Conservation (phyloP, 2,329 filamentous ascomycete genomes). For the Orbilia oligospora region DNA sequence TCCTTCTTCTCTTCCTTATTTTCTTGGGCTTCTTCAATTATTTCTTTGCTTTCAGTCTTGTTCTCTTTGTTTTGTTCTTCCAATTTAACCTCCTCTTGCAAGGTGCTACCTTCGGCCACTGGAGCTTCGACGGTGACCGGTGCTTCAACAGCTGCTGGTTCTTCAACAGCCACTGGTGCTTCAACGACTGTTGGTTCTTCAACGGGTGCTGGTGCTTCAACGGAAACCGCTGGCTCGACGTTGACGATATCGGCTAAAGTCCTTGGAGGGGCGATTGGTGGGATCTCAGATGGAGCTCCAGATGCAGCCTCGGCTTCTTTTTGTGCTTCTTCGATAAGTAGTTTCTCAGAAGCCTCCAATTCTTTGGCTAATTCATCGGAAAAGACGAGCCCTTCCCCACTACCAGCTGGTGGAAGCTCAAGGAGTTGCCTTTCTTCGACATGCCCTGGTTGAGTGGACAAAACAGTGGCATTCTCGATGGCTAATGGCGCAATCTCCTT, state of each 20-base stretch:
- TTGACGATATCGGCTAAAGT: constrained; percentile 49
- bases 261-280: constrained; percentile 45
- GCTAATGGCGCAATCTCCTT: constrained; percentile 3
- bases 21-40: constrained; percentile 12
- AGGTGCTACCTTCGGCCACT: neutral
- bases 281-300: constrained; percentile 33
- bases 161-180: neutral
- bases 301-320: constrained; percentile 31
- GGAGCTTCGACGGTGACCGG: neutral
- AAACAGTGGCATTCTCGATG: constrained; percentile 40
- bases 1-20: constrained; percentile 31
- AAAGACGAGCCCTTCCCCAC: constrained; percentile 56
- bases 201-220: constrained; percentile 1
- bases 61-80: constrained; percentile 52
- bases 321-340: constrained; percentile 34
- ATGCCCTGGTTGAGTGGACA: constrained; percentile 51
- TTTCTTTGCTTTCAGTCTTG: constrained; percentile 41
- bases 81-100: constrained; percentile 46
- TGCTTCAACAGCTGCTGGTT: neutral
- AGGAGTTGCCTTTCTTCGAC: constrained; percentile 41
- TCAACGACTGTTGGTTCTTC: neutral
- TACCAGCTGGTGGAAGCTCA: constrained; percentile 47
- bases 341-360: constrained; percentile 46
- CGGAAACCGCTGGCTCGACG: neutral
- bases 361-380: constrained; percentile 54